Evolutionary conservation across 306 rosid genomes (phyloP).

Genomic region (Lotus japonicus): DNA sequence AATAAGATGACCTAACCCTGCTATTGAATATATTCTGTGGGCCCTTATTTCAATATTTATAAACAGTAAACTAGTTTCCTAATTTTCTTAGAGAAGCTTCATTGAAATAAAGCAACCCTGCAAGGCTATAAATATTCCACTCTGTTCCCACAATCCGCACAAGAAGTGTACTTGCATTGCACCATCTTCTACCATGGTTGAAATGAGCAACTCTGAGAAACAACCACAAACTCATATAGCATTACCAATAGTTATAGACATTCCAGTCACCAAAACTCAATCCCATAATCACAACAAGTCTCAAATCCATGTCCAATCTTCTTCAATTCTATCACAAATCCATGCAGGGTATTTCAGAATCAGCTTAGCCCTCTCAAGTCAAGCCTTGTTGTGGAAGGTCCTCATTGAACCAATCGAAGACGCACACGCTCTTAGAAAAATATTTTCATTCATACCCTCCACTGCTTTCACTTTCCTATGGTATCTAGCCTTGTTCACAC

Average conservation of each 20-base stretch:
- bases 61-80: background rate
- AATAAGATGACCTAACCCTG: no score
- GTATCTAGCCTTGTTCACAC: conserved; percentile 31
- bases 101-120: background rate
- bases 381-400: conserved; percentile 46
- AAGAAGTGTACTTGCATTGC: background rate
- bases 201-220: background rate
- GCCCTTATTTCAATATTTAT: background rate
- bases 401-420: conserved; percentile 31
- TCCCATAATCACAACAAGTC: no score
- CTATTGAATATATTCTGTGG: background rate
- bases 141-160: background rate
- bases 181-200: background rate
- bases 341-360: conserved; percentile 66
- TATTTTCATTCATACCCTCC: conserved; percentile 36
- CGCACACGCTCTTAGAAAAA: conserved; percentile 17
- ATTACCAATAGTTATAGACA: conserved; percentile 3
- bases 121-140: conserved; percentile 13
- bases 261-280: background rate
- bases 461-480: conserved; percentile 31
- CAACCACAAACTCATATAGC: conserved; percentile 15
- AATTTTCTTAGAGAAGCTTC: background rate
- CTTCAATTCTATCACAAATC: conserved; percentile 21
- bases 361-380: conserved; percentile 40
- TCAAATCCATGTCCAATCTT: conserved; percentile 10